Conservation (phyloP, 1,139 yeast genomes). For the Yamadazyma siamensis region DNA sequence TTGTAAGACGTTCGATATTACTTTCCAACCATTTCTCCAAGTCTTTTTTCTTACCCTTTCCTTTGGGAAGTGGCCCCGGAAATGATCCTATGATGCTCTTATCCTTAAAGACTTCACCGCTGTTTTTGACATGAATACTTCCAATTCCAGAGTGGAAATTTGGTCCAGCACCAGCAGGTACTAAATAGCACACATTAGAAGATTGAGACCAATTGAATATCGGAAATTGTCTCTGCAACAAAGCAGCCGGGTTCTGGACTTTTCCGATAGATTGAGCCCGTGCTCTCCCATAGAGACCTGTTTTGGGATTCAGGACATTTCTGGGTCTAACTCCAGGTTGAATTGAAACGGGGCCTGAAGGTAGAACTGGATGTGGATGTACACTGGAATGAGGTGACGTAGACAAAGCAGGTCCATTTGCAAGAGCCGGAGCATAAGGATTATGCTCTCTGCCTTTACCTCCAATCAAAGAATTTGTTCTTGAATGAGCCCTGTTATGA, state of each 20-base stretch:
- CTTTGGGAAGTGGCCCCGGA: conserved; percentile 65
- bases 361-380: conserved; percentile 1
- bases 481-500: conserved; percentile 36
- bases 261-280: conserved; percentile 23
- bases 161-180: conserved; percentile 20
- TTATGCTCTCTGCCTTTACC: conserved; percentile 41
- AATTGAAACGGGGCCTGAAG: conserved; percentile 2
- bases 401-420: conserved; percentile 7
- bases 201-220: conserved; percentile 67
- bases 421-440: conserved; percentile 43
- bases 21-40: conserved; percentile 56
- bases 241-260: conserved; percentile 32
- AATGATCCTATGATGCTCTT: conserved; percentile 24
- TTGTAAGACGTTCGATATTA: conserved; percentile 9
- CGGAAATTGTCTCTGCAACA: conserved; percentile 66
- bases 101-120: conserved; percentile 19
- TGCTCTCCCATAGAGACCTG: conserved; percentile 23
- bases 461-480: conserved; percentile 43
- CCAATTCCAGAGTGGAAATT: conserved; percentile 12
- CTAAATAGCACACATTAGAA: conserved; percentile 25
- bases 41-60: conserved; percentile 59
- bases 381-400: neutral
- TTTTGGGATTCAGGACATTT: conserved; percentile 27
- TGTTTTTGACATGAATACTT: conserved; percentile 16
- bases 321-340: conserved; percentile 18